Percentiles rank a stretch among this genome's conserved stretches.
phyloP scores from a whole-genome alignment of 2,329 filamentous ascomycete genomes.

The Fusarium multiceps region DNA sequence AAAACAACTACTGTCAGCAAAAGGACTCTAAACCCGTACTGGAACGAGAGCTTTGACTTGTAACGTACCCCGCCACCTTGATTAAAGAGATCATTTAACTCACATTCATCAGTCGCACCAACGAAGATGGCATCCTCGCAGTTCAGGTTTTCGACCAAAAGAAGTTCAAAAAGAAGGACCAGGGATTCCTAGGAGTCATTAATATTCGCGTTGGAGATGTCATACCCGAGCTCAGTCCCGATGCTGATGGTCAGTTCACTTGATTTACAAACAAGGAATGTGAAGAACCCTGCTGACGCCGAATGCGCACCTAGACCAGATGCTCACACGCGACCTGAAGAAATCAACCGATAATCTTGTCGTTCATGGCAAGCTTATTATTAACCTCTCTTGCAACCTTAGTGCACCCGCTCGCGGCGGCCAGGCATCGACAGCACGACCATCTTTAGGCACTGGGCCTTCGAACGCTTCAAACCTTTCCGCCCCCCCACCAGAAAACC shows the following conservation, averaged over 20 bases:
- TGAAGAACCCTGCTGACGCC: conserved; percentile 47
- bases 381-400: conserved; percentile 95
- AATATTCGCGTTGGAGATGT: conserved; percentile 96
- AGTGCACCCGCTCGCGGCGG: conserved; percentile 71
- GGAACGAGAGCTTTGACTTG: conserved; percentile 99
- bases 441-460: conserved; percentile 57
- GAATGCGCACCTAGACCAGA: conserved; percentile 75
- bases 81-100: conserved; percentile 20
- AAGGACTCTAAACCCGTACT: conserved; percentile 98
- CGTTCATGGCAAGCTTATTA: conserved; percentile 96
- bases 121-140: conserved; percentile 94
- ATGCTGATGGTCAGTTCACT: conserved; percentile 81
- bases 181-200: conserved; percentile 97
- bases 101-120: conserved; percentile 74
- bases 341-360: conserved; percentile 98
- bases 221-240: conserved; percentile 83
- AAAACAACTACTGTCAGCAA: conserved; percentile 98
- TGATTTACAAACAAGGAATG: conserved; percentile 15
- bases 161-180: conserved; percentile 99
- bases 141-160: conserved; percentile 99
- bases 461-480: conserved; percentile 60
- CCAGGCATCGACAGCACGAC: conserved; percentile 58
- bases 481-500: conserved; percentile 58
- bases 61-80: conserved; percentile 62
- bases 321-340: conserved; percentile 96